A percentile compares a stretch with the other conserved stretches of the same genome.
These are phyloP conservation scores for Ogataea pignaliae DNA, from an alignment of 805 yeast genomes.

Conservation along the genomic window DNA sequence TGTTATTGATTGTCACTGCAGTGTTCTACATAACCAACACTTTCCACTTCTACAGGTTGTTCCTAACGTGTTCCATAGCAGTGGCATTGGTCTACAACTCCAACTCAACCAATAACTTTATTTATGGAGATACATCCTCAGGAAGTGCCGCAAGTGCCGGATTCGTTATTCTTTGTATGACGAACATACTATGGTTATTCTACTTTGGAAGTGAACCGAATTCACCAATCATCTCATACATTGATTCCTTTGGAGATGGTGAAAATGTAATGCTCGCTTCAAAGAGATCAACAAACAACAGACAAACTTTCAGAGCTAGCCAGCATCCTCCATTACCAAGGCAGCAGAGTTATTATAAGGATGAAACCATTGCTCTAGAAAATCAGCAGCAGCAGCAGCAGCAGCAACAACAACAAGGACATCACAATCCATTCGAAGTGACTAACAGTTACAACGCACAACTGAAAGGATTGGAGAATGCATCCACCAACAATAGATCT, in stretches of 20 bases:
- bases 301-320: background rate
- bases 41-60: conserved; percentile 63
- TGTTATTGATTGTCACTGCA: conserved; percentile 49
- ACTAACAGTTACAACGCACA: conserved; percentile 28
- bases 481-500: conserved; percentile 17
- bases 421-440: conserved; percentile 15
- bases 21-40: conserved; percentile 54
- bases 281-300: conserved; percentile 8
- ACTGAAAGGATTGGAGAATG: conserved; percentile 35
- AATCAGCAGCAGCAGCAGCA: conserved; percentile 3
- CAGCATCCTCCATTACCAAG: conserved; percentile 8
- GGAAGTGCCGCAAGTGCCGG: conserved; percentile 92
- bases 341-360: conserved; percentile 11
- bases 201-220: conserved; percentile 89
- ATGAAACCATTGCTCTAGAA: conserved; percentile 8
- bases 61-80: conserved; percentile 52
- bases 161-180: conserved; percentile 72
- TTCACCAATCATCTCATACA: conserved; percentile 78
- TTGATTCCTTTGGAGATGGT: conserved; percentile 71
- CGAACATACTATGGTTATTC: conserved; percentile 80
- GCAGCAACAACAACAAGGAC: conserved; percentile 6
- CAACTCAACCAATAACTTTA: conserved; percentile 74
- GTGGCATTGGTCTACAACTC: conserved; percentile 82
- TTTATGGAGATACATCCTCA: conserved; percentile 62
- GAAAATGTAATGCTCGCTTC: conserved; percentile 24